Evolutionary conservation across 805 yeast species (phyloP), one percentile per base, ranked within the genome.

Genomic region (Alloascoidea hylecoeti): DNA sequence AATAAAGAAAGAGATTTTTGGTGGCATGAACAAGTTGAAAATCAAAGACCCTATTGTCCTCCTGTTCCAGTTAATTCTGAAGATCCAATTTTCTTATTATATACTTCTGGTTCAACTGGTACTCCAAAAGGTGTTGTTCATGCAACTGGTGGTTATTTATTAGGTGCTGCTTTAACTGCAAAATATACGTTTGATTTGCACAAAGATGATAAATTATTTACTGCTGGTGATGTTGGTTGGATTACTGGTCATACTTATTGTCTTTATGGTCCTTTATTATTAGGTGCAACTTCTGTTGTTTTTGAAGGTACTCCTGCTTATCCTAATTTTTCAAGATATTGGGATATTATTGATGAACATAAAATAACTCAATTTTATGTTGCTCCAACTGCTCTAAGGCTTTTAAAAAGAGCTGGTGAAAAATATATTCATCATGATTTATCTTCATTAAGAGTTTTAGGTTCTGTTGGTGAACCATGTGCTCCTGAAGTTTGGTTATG

Each of bases 171-270:
- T 40, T 65, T 88, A 56, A 84, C 96, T 38, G 82, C 95, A 36
- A 82, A 78, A 63, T 89, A 86, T 61, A 86, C 86, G 35, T 89
- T 92, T 58, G 97, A 92, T 58, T 76, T 92, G 36, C 95, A 85
- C 55, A 76, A 76, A 42, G 81, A 79, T 44, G 97, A 89, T 59
- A 69, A 80, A 34, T 62, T 89, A 44, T 89, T 92, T 67, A 88
- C 97, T 33, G 96, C 97, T 32, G 97, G 97, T 55, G 97, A 92
- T 57, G 85, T 92, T 40, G 97, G 98, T 56, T 89, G 98, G 97
- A 92, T 92, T 57, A 92, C 98, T 14, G 97, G 97, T 49, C 98
- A 92, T 61, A 82, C 96, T 6, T 89, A 89, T 56, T 94, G 85
- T 35, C 72, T 89, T 35, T 92, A 89, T 54, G 97, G 97, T 42